Evolutionary conservation across 2,329 filamentous ascomycete species (phyloP), one percentile per base, ranked within the genome.

Genomic region (Neofusicoccum kwambonambiense): DNA sequence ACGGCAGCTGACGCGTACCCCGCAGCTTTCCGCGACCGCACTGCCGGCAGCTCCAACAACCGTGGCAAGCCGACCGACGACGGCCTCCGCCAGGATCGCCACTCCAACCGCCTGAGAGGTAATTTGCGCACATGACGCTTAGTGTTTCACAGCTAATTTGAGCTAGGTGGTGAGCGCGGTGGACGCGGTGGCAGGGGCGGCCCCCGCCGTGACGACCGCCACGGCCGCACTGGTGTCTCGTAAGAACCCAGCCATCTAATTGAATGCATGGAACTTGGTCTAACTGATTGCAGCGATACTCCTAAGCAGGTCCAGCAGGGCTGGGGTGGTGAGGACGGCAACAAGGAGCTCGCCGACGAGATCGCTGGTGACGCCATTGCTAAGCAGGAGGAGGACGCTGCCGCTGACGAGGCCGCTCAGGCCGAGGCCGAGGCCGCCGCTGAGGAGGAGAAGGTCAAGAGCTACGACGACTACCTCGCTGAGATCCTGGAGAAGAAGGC

Each of bases 301-400:
- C 90, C 92, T 73, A 96, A 96, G 87, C 90, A 94, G 81, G 88
- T 90, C 77, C 90, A 88, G 76, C 91, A 94, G 80, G 90, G 91
- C 73, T 98, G 94, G 93, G 95, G 94, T 73, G 89, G 87, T 75
- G 85, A 86, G 72, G 90, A 92, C 76, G 95, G 93, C 74, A 83
- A 89, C 68, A 90, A 90, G 76, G 92, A 96, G 82, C 88, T 90
- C 82, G 90, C 90, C 76, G 95, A 98, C 74, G 95, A 98, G 86
- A 87, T 92, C 81, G 92, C 90, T 72, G 95, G 90, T 73, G 93
- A 96, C 79, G 90, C 87, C 73, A 96, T 97, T 72, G 95, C 95
- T 71, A 86, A 92, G 81, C 83, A 85, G 69, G 94, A 98, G 76
- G 86, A 92, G 82, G 92, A 90, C 82, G 86, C 83, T 69, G 81